phyloP scores from a whole-genome alignment of 75 land plant genomes.

The Pinus albicaulis region DNA sequence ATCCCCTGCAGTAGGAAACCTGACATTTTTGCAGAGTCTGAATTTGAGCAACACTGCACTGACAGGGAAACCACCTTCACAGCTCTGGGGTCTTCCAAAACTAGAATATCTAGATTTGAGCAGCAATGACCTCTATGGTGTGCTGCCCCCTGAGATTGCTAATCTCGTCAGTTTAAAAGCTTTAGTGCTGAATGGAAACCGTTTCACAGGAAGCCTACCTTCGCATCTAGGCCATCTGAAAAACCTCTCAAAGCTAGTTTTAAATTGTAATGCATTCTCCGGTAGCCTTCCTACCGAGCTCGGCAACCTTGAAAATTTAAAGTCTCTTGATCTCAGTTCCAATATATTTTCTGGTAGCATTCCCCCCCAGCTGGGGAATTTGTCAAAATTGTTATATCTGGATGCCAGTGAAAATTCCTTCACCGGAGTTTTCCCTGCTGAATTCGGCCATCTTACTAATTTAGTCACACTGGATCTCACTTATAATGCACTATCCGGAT shows the following conservation, averaged over 20 bases:
- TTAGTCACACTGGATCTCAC: conserved; percentile 44
- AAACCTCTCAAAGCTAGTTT: conserved; percentile 25
- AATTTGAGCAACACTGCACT: conserved; percentile 48
- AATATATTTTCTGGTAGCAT: conserved; percentile 45
- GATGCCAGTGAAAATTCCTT: conserved; percentile 45
- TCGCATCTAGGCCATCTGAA: conserved; percentile 19
- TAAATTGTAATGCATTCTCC: conserved; percentile 32
- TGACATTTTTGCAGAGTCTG: conserved; percentile 31
- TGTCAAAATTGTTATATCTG: conserved; percentile 28
- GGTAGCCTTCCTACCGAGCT: conserved; percentile 54
- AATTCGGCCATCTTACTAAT: conserved; percentile 28
- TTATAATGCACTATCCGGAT: conserved; percentile 35
- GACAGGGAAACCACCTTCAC: conserved; percentile 43
- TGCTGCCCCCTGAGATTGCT: conserved; percentile 22
- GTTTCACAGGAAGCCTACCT: conserved; percentile 33
- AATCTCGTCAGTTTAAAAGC: conserved; percentile 17
- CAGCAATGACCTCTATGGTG: conserved; percentile 33
- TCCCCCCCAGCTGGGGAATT: conserved; percentile 30
- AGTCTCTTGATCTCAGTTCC: conserved; percentile 36
- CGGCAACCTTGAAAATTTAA: conserved; percentile 32
- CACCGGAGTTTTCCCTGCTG: conserved; percentile 46
- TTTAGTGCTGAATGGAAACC: conserved; percentile 19
- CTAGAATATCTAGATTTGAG: conserved; percentile 36
- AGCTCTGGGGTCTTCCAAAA: conserved; percentile 25
- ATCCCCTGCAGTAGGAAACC: conserved; percentile 33